Conservation (phyloP, 2,329 filamentous ascomycete species). For the Cephalotrichum gorgonifer region DNA sequence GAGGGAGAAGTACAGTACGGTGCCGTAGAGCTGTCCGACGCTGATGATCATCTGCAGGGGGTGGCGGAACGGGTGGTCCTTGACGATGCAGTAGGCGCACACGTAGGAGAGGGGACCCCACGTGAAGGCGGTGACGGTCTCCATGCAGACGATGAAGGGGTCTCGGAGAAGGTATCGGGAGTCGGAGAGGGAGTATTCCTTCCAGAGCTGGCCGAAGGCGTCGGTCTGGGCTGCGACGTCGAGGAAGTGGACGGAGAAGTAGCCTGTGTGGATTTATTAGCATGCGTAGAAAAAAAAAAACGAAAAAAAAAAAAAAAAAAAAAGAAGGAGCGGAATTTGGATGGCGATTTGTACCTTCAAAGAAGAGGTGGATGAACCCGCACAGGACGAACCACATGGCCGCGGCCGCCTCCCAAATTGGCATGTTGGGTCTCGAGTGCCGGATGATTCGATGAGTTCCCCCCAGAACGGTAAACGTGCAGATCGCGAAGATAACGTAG, state of each 20-base stretch:
- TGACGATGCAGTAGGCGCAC: slow-evolving; percentile 31
- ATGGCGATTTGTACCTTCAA: slow-evolving; percentile 23
- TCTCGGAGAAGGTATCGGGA: slow-evolving; percentile 44
- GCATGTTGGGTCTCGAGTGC: no score
- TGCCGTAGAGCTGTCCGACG: slow-evolving; percentile 39
- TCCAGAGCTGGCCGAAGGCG: slow-evolving; percentile 45
- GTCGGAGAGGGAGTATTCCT: slow-evolving; percentile 47
- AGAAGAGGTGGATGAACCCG: slow-evolving; percentile 34
- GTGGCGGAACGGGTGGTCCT: slow-evolving; percentile 33
- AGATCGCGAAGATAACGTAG: no score
- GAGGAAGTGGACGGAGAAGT: slow-evolving; percentile 34
- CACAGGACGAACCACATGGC: no score
- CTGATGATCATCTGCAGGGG: slow-evolving; percentile 36
- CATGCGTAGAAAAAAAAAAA: no score
- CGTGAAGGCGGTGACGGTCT: slow-evolving; percentile 38
- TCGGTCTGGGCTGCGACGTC: slow-evolving; percentile 26
- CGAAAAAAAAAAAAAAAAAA: neutral
- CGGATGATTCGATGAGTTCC: no score
- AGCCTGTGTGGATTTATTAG: slow-evolving; percentile 22
- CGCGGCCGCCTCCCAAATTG: no score
- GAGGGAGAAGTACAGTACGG: slow-evolving; percentile 40
- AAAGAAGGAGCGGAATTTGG: neutral
- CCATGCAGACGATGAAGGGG: slow-evolving; percentile 45
- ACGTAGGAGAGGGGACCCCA: slow-evolving; percentile 44
- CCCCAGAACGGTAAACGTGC: no score